phyloP scores from a whole-genome alignment of 169 alveolate species.

The Babesia ovata region DNA sequence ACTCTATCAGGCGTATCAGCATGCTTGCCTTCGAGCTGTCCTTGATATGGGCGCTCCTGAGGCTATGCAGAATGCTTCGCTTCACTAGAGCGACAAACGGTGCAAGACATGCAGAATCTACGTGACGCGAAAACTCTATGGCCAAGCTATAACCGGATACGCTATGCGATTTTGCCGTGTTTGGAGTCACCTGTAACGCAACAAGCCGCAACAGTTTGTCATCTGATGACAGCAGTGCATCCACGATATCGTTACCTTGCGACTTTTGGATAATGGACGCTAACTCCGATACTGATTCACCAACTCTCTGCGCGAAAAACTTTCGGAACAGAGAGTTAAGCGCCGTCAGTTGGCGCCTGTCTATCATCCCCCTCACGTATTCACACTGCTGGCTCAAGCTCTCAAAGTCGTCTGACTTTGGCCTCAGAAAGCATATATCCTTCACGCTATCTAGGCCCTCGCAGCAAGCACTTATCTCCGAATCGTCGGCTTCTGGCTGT shows the following conservation, averaged over 20 bases:
- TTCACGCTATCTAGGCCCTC: slow-evolving; percentile 12
- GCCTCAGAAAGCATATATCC: slow-evolving; percentile 32
- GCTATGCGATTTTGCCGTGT: not conserved
- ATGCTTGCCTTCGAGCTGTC: not conserved
- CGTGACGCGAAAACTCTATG: not conserved
- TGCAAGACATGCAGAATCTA: not conserved
- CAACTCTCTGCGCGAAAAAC: not conserved
- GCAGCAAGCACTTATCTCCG: slow-evolving; percentile 19
- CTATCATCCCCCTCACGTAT: slow-evolving; percentile 18
- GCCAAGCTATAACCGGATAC: slow-evolving; percentile 10
- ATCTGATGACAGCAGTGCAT: not conserved
- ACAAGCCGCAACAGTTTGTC: slow-evolving; percentile 18
- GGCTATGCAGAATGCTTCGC: not conserved
- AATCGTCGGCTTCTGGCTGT: not conserved
- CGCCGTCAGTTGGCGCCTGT: not conserved
- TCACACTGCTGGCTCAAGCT: not conserved
- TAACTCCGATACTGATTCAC: not conserved
- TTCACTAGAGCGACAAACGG: slow-evolving; percentile 1
- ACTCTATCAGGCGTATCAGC: not conserved
- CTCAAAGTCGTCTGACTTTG: slow-evolving; percentile 5
- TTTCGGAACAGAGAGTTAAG: slow-evolving; percentile 2
- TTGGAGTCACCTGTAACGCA: not conserved
- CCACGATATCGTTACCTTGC: not conserved
- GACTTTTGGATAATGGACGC: not conserved
- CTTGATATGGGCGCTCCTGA: not conserved